A percentile compares a stretch with the other conserved stretches of the same genome.
Conservation (phyloP, 139 green algal species). For the Chlorella sp. region DNA sequence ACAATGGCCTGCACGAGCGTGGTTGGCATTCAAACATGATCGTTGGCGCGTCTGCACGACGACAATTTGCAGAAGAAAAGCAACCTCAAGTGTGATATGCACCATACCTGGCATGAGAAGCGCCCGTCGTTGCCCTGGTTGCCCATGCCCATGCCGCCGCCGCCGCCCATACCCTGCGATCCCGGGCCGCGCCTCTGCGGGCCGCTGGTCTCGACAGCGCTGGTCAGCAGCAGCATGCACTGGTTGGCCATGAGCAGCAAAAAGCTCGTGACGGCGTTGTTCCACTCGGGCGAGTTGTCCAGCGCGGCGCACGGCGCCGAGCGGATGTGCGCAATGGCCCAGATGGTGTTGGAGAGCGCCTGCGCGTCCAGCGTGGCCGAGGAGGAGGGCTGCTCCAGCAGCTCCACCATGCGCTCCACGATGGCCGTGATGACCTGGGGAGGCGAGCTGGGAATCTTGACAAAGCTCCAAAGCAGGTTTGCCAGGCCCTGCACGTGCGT, state of each 20-base stretch:
- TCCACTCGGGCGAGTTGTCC: not conserved
- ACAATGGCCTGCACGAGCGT: conserved; percentile 48
- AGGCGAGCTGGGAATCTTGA: conserved; percentile 38
- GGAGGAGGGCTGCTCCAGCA: conserved; percentile 23
- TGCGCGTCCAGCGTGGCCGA: conserved; percentile 35
- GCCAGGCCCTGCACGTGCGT: conserved; percentile 46
- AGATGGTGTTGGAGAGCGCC: conserved; percentile 52
- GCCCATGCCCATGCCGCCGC: too few species aligned
- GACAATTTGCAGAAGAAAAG: too few species aligned
- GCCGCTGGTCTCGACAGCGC: too few species aligned
- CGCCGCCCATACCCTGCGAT: too few species aligned
- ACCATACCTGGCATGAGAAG: too few species aligned
- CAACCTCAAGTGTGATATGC: too few species aligned
- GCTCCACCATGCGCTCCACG: conserved; percentile 35
- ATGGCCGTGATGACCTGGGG: conserved; percentile 32
- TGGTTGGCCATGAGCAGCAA: conserved; percentile 26
- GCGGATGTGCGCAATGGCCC: conserved; percentile 47
- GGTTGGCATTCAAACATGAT: too few species aligned
- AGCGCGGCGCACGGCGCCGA: not conserved
- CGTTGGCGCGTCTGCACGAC: too few species aligned
- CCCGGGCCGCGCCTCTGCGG: too few species aligned
- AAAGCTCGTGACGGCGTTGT: conserved; percentile 14
- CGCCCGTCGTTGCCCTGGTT: too few species aligned
- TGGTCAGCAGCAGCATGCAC: not conserved
- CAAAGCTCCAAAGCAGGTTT: conserved; percentile 52